A percentile compares a stretch with the other conserved stretches of the same genome.
Conservation (phyloP, 192 early-diverging fungal species). For the Backusella australiensis region DNA sequence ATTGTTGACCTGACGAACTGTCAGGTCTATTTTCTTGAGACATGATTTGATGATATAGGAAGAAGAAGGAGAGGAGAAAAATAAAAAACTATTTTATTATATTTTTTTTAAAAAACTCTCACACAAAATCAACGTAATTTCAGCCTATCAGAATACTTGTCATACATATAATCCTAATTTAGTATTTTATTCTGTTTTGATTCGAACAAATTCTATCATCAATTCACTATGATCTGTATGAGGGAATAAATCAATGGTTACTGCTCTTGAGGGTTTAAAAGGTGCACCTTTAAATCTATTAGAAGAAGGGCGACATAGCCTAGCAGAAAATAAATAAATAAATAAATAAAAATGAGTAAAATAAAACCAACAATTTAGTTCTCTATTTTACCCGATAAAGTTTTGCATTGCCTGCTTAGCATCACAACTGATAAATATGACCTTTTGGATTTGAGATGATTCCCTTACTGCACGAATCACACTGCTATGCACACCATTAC, state of each 20-base stretch:
- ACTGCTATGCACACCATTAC: constrained; percentile 53
- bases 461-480: constrained; percentile 64
- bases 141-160: background rate
- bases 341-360: too few species aligned
- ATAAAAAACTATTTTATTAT: background rate
- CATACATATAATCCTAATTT: background rate
- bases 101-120: background rate
- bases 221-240: constrained; percentile 71
- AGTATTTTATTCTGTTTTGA: constrained; percentile 7
- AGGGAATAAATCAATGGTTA: constrained; percentile 75
- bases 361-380: background rate
- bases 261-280: constrained; percentile 56
- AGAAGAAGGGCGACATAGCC: constrained; percentile 66
- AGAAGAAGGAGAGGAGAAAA: background rate
- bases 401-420: constrained; percentile 55
- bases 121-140: background rate
- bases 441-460: constrained; percentile 48
- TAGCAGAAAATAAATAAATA: constrained; percentile 22
- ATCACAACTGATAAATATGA: constrained; percentile 72
- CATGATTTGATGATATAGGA: background rate
- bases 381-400: constrained; percentile 56
- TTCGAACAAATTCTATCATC: constrained; percentile 61
- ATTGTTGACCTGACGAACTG: background rate
- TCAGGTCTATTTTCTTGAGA: background rate
- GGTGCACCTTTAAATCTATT: constrained; percentile 54